Percentiles rank a stretch among this genome's conserved stretches.
Evolutionary conservation across 2,329 filamentous ascomycete genomes (phyloP).

Genomic region (Verticillium zaregamsianum): DNA sequence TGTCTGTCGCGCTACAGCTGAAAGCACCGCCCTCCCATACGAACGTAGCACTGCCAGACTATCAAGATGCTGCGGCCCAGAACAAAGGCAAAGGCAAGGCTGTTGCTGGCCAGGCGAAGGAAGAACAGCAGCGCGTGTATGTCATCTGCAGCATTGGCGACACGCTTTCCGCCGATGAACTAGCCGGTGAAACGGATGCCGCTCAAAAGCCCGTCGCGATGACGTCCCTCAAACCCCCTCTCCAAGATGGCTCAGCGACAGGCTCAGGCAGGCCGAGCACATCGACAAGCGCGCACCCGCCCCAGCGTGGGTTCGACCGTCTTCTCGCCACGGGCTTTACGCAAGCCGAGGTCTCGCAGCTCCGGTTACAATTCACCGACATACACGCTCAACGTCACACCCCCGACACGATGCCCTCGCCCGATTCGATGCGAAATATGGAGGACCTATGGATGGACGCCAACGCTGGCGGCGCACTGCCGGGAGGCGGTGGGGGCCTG

Average conservation of each 20-base stretch:
- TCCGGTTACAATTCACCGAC: slow-evolving; percentile 84
- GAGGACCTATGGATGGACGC: slow-evolving; percentile 92
- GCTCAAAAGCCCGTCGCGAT: slow-evolving; percentile 27
- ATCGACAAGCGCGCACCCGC: slow-evolving; percentile 50
- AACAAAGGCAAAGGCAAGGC: slow-evolving; percentile 64
- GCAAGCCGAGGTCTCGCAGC: slow-evolving; percentile 72
- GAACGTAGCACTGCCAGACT: slow-evolving; percentile 16
- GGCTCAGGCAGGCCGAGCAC: slow-evolving; percentile 15
- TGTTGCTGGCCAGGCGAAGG: slow-evolving; percentile 38
- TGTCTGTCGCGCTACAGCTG: slow-evolving; percentile 65
- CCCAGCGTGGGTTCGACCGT: slow-evolving; percentile 76
- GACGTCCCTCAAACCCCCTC: slow-evolving; percentile 8
- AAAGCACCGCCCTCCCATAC: slow-evolving; percentile 36
- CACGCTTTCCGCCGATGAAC: slow-evolving; percentile 62
- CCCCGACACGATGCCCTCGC: slow-evolving; percentile 82
- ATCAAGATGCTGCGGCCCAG: slow-evolving; percentile 20
- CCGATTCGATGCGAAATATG: slow-evolving; percentile 68
- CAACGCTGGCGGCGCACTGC: slow-evolving; percentile 36
- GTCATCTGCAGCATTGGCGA: slow-evolving; percentile 92
- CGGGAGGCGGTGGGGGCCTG: slow-evolving; percentile 29
- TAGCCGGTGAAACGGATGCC: slow-evolving; percentile 60
- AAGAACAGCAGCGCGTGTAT: slow-evolving; percentile 59
- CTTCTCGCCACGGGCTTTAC: slow-evolving; percentile 80
- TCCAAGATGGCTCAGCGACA: slow-evolving; percentile 6
- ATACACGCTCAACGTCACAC: slow-evolving; percentile 80